Evolutionary conservation across 2,329 filamentous ascomycete genomes (phyloP).

Genomic region (Herpotrichia juniperi): DNA sequence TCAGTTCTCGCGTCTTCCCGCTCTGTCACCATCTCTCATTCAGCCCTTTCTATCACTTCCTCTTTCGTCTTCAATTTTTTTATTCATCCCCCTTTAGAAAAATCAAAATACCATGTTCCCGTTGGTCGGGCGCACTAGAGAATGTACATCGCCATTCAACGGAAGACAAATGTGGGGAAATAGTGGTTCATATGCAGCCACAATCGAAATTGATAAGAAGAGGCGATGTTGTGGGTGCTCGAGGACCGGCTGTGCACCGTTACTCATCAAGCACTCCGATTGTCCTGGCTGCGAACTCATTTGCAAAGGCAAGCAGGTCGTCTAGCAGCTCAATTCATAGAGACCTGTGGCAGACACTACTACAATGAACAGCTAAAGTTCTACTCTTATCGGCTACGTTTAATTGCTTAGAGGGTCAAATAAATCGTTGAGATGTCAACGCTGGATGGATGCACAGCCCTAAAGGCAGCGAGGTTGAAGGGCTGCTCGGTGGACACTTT

Average conservation of each 20-base stretch:
- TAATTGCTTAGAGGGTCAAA: too few relatives aligned
- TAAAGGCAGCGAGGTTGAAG: slow-evolving; percentile 1
- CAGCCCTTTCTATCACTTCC: background rate
- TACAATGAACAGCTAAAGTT: too few relatives aligned
- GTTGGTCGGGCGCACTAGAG: slow-evolving; percentile 9
- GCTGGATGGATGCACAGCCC: too few relatives aligned
- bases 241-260: too few relatives aligned
- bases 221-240: background rate
- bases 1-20: background rate
- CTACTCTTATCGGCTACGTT: too few relatives aligned
- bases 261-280: too few relatives aligned
- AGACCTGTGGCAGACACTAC: too few relatives aligned
- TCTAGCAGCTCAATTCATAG: too few relatives aligned
- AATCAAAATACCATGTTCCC: background rate
- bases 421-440: too few relatives aligned
- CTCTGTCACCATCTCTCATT: background rate
- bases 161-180: slow-evolving; percentile 3
- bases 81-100: background rate
- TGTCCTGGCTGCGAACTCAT: too few relatives aligned
- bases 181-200: slow-evolving; percentile 18
- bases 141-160: slow-evolving; percentile 7
- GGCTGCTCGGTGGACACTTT: slow-evolving; percentile 1
- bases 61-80: background rate
- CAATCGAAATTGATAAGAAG: slow-evolving; percentile 8
- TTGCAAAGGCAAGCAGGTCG: too few relatives aligned